Evolutionary conservation across 192 early-diverging fungal species (phyloP).

Genomic region (Funneliformis mosseae): DNA sequence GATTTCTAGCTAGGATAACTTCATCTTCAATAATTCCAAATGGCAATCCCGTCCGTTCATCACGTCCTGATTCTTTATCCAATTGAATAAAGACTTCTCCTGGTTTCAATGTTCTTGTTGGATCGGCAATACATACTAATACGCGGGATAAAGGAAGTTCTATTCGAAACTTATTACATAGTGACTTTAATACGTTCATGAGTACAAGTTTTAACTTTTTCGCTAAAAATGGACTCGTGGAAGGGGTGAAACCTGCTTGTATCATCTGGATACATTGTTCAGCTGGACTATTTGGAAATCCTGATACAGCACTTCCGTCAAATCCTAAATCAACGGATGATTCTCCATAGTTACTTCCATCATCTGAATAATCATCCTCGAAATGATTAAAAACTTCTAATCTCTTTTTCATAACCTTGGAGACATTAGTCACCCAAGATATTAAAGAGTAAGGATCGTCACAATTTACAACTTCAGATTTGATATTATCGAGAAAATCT

Average conservation of each 20-base stretch:
- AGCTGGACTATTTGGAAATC: constrained; percentile 20
- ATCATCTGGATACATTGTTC: constrained; percentile 37
- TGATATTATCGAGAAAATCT: constrained; percentile 35
- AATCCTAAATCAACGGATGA: background rate
- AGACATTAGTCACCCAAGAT: constrained; percentile 33
- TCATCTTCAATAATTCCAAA: constrained; percentile 39
- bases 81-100: constrained; percentile 41
- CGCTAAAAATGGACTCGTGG: constrained; percentile 37
- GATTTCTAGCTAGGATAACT: constrained; percentile 28
- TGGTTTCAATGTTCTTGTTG: constrained; percentile 34
- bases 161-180: constrained; percentile 37
- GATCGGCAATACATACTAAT: constrained; percentile 42
- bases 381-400: constrained; percentile 20
- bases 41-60: constrained; percentile 31
- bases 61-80: constrained; percentile 23
- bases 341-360: background rate
- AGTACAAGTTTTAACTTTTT: constrained; percentile 34
- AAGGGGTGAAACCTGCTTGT: constrained; percentile 40
- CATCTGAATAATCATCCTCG: background rate
- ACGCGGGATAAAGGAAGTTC: constrained; percentile 36
- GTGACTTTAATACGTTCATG: constrained; percentile 3
- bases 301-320: constrained; percentile 22
- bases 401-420: constrained; percentile 27
- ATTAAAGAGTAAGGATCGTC: constrained; percentile 21
- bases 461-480: constrained; percentile 15